Evolutionary conservation across 495 filamentous ascomycete species (phyloP), one percentile per base, ranked within the genome.

Genomic region (Bryoglossum gracile): DNA sequence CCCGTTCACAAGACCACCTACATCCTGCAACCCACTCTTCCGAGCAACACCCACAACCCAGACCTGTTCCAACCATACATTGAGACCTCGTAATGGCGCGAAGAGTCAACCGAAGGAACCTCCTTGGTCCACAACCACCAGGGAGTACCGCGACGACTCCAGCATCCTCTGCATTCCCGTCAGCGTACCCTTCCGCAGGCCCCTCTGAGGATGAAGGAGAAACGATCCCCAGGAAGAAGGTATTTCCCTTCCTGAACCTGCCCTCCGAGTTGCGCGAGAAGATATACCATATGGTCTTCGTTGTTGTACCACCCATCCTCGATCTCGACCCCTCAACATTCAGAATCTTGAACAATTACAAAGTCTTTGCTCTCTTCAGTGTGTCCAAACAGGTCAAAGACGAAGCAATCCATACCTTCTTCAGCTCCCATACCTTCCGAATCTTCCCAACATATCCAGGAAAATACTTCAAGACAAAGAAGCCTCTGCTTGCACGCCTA

Each of bases 241-340:
- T 77, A 0, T 94, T 94, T 58, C 78, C 70, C 22, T 89, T 94
- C 65, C 76, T 94, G 59, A 75, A 82, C 40, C 71, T 95, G 0
- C 89, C 89, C 0, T 74, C 78, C 8, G 89, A 95, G 59, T 69
- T 95, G 24, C 84, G 88, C 8, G 54, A 80, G 34, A 77, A 77
- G 39, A 77, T 95, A 32, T 89, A 89, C 60, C 70, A 68, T 43
- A 66, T 77, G 47, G 66, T 81, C 35, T 81, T 95, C 39, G 57
- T 62, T 16, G 69, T 70, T 33, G 69, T 71, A 6, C 65, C 66
- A 35, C 64, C 65, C 41, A 78, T 78, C 33, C 69, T 94, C 14
- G 88, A 91, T 55, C 76, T 90, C 4, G 83, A 87, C 23, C 76
- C 80, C 11, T 60, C 65, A 10, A 89, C 86, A 57, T 72, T 76